These are phyloP conservation scores for Cadophora gregata DNA, from an alignment of 2,329 filamentous ascomycete genomes.

Conservation along the genomic window DNA sequence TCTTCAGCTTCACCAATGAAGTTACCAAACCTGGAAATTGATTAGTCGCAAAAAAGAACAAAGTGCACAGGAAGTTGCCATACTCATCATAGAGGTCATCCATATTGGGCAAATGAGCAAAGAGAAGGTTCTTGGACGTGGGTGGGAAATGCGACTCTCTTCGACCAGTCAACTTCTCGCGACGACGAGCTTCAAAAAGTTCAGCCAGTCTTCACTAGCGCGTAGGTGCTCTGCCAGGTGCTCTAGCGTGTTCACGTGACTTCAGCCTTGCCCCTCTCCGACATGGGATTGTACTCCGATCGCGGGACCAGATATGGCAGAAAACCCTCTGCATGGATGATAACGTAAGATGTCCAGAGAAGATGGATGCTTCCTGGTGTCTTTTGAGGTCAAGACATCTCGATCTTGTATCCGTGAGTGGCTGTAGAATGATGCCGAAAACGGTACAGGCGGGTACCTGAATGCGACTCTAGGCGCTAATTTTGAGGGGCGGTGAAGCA, in stretches of 20 bases:
- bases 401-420: background rate
- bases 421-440: background rate
- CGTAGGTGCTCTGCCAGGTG: too few relatives aligned
- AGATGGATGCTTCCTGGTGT: background rate
- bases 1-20: slow-evolving; percentile 94
- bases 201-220: slow-evolving; percentile 22
- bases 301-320: background rate
- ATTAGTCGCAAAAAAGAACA: slow-evolving; percentile 30
- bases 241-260: slow-evolving; percentile 32
- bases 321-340: background rate
- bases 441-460: slow-evolving; percentile 18
- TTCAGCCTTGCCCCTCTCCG: slow-evolving; percentile 30
- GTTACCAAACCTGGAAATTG: slow-evolving; percentile 80
- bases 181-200: slow-evolving; percentile 38
- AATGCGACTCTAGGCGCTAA: slow-evolving; percentile 1
- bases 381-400: background rate
- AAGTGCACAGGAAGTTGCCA: slow-evolving; percentile 35
- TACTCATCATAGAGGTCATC: slow-evolving; percentile 98
- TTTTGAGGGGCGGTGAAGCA: slow-evolving; percentile 18
- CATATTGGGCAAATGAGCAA: slow-evolving; percentile 56
- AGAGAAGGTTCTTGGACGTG: slow-evolving; percentile 11
- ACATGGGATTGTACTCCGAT: background rate
- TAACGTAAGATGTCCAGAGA: background rate
- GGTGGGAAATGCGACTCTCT: slow-evolving; percentile 29
- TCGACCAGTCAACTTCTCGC: slow-evolving; percentile 27